Percentiles rank a stretch among this genome's conserved stretches.
Evolutionary conservation across 148 eudicot species (phyloP).

Genomic region (Chenopodium suecicum): DNA sequence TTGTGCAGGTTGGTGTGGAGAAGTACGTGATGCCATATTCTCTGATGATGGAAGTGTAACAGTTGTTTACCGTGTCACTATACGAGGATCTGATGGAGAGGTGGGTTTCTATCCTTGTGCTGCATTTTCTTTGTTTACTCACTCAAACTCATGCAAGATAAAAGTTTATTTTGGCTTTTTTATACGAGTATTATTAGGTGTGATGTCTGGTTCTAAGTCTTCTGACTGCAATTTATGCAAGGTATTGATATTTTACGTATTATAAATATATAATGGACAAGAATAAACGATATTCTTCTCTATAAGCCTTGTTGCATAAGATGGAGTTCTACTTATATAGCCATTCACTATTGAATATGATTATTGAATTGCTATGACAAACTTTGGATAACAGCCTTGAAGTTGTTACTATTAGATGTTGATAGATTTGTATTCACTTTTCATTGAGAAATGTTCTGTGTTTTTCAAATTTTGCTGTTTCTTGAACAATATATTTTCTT

Average conservation of each 20-base stretch:
- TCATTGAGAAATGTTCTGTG: no score
- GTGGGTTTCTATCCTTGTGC: constrained; percentile 37
- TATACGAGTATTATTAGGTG: constrained; percentile 1
- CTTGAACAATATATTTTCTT: neutral
- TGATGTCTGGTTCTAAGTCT: neutral
- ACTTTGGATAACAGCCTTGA: neutral
- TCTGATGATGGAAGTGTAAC: constrained; percentile 89
- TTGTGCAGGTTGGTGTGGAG: constrained; percentile 96
- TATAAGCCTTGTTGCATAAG: neutral
- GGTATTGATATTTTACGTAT: neutral
- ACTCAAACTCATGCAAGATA: neutral
- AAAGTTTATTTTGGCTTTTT: neutral
- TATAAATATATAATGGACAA: neutral
- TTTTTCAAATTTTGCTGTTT: neutral
- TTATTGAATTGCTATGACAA: neutral
- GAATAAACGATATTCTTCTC: neutral
- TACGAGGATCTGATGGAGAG: constrained; percentile 98
- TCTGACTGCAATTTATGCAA: neutral
- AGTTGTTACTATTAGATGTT: neutral
- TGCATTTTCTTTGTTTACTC: neutral
- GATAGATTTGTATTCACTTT: neutral
- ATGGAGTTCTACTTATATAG: neutral
- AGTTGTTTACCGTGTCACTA: constrained; percentile 91
- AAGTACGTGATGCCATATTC: constrained; percentile 91
- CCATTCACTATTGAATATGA: neutral